Percentiles rank a stretch among this genome's conserved stretches.
These are phyloP conservation scores for Salisapilia sapeloensis DNA, from an alignment of 352 stramenopile genomes.

Conservation along the genomic window DNA sequence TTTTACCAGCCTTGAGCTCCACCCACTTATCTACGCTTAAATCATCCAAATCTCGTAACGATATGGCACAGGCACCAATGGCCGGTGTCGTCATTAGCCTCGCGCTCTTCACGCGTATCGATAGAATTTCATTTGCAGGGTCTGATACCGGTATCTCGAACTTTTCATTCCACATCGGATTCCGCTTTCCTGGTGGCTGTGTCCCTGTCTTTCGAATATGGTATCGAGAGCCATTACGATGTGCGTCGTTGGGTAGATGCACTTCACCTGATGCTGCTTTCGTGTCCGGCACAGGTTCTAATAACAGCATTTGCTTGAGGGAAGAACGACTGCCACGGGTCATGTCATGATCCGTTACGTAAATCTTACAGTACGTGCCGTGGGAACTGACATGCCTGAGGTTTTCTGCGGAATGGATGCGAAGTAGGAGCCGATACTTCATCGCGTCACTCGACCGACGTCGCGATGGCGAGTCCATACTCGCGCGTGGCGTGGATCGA, in stretches of 20 bases:
- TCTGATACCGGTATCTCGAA: constrained; percentile 47
- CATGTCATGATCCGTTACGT: constrained; percentile 35
- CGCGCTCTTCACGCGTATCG: constrained; percentile 52
- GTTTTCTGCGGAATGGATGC: constrained; percentile 38
- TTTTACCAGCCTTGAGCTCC: constrained; percentile 25
- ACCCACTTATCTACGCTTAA: constrained; percentile 39
- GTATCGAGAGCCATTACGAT: constrained; percentile 7
- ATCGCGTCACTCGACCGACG: too few relatives aligned
- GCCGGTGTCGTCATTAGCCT: constrained; percentile 39
- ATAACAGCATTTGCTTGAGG: constrained; percentile 15
- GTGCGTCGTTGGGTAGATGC: constrained; percentile 7
- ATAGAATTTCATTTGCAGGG: constrained; percentile 26
- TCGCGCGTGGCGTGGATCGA: too few relatives aligned
- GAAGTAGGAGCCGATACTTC: constrained; percentile 35
- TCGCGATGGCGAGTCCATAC: too few relatives aligned
- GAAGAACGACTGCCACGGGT: constrained; percentile 11
- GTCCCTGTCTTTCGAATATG: constrained; percentile 46
- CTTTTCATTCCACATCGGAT: constrained; percentile 62
- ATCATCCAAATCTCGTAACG: constrained; percentile 24
- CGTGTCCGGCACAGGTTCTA: constrained; percentile 6
- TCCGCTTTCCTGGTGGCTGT: constrained; percentile 26
- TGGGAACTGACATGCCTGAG: constrained; percentile 47
- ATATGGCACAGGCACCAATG: constrained; percentile 30
- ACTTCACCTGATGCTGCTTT: constrained; percentile 6
- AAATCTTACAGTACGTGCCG: constrained; percentile 57